These are phyloP conservation scores for Claviceps arundinis DNA, from an alignment of 2,329 filamentous ascomycete species.

Conservation along the genomic window DNA sequence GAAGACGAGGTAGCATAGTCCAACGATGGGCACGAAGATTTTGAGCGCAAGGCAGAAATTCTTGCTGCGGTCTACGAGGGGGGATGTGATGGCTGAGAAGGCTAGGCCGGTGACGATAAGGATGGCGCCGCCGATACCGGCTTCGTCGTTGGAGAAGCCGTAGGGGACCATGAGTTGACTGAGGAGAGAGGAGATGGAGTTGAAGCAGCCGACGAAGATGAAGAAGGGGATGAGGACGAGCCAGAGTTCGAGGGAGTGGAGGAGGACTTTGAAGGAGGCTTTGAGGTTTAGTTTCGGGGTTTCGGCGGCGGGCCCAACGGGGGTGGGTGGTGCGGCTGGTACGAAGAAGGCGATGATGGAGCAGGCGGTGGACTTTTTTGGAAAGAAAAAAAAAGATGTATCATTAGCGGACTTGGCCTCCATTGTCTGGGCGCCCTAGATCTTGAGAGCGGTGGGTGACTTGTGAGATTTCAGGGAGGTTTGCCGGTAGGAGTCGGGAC, in stretches of 20 bases:
- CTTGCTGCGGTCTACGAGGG: constrained; percentile 77
- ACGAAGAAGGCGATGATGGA: constrained; percentile 71
- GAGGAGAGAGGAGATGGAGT: constrained; percentile 73
- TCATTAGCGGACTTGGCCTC: background rate
- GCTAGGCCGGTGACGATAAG: constrained; percentile 83
- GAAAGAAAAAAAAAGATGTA: background rate
- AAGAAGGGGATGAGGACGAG: constrained; percentile 69
- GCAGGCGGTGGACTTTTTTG: constrained; percentile 29
- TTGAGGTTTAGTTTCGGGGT: constrained; percentile 40
- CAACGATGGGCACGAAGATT: constrained; percentile 60
- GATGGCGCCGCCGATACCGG: constrained; percentile 79
- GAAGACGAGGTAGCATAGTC: constrained; percentile 59
- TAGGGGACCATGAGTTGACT: constrained; percentile 86
- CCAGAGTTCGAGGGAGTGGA: constrained; percentile 57
- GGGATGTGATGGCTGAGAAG: constrained; percentile 59
- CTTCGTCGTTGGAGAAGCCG: constrained; percentile 68
- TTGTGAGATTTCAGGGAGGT: too few relatives aligned
- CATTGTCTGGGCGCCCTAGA: background rate
- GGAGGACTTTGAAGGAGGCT: constrained; percentile 39
- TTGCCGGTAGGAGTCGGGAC: constrained; percentile 15
- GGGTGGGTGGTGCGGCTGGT: constrained; percentile 62
- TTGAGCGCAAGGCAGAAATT: constrained; percentile 63
- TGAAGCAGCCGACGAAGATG: constrained; percentile 86
- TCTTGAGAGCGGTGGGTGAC: background rate
- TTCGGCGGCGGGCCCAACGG: constrained; percentile 54